Evolutionary conservation across 2,329 filamentous ascomycete genomes (phyloP).

Genomic region (Colletotrichum liaoningense): DNA sequence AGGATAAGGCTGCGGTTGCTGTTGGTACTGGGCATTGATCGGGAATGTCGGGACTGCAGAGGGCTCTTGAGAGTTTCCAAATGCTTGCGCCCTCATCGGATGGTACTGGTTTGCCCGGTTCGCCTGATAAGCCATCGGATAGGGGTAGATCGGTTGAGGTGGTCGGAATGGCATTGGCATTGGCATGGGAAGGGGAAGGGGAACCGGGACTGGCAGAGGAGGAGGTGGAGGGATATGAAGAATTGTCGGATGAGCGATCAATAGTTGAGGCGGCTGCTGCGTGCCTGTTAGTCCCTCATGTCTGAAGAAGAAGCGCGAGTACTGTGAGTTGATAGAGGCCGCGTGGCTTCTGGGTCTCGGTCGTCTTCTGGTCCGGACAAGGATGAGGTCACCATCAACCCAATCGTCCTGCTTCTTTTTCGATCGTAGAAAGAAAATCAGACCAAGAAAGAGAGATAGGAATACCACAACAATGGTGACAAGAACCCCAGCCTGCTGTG

Average conservation of each 20-base stretch:
- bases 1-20: neutral
- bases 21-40: neutral
- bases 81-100: neutral
- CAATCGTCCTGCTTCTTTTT: conserved; percentile 26
- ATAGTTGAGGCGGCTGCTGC: neutral
- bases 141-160: conserved; percentile 37
- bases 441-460: conserved; percentile 42
- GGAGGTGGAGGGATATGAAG: conserved; percentile 19
- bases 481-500: conserved; percentile 53
- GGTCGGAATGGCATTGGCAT: conserved; percentile 26
- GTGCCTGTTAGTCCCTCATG: neutral
- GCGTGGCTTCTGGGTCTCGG: conserved; percentile 2
- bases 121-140: conserved; percentile 36
- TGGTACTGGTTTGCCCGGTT: conserved; percentile 24
- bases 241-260: neutral
- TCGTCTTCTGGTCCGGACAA: conserved; percentile 18
- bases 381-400: conserved; percentile 21
- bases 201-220: conserved; percentile 16
- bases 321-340: neutral
- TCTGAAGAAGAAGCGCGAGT: conserved; percentile 22
- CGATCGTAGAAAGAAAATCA: conserved; percentile 45
- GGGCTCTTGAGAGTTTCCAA: neutral
- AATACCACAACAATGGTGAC: conserved; percentile 47
- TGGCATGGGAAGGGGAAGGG: neutral
- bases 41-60: neutral